A percentile compares a stretch with the other conserved stretches of the same genome.
These are phyloP conservation scores for Epichloe typhina DNA, from an alignment of 2,329 filamentous ascomycete genomes.

Conservation along the genomic window DNA sequence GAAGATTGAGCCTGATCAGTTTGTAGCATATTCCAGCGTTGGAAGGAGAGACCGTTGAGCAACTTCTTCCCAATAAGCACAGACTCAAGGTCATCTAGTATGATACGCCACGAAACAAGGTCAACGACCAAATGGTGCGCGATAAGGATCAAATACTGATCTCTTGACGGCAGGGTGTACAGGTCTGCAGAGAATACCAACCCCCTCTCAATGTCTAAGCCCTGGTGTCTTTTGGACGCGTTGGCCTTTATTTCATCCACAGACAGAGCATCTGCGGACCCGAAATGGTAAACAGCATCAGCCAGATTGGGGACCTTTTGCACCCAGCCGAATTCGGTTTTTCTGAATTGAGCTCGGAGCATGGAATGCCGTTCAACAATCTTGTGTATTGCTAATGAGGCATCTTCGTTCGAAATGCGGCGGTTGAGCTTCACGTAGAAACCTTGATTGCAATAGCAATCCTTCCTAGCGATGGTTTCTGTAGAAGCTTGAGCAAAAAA, in stretches of 20 bases:
- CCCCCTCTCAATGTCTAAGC: constrained; percentile 3
- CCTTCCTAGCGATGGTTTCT: not conserved
- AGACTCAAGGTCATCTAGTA: constrained; percentile 30
- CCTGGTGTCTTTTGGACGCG: not conserved
- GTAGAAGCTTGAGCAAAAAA: constrained; percentile 2
- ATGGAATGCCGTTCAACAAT: constrained; percentile 6
- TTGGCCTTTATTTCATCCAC: not conserved
- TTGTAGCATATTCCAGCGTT: constrained; percentile 23
- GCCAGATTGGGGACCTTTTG: not conserved
- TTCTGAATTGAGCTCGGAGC: constrained; percentile 6
- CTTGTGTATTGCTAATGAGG: not conserved
- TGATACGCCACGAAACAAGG: constrained; percentile 31
- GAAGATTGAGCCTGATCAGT: constrained; percentile 13
- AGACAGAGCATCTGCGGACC: not conserved
- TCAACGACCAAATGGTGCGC: constrained; percentile 29
- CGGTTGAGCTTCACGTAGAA: constrained; percentile 2
- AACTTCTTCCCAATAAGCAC: constrained; percentile 15
- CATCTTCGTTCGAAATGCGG: not conserved
- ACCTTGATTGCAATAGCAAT: constrained; percentile 2
- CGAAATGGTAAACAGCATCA: constrained; percentile 2
- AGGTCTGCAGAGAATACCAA: constrained; percentile 7
- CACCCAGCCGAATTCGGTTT: not conserved
- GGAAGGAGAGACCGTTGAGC: constrained; percentile 16
- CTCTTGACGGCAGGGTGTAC: not conserved
- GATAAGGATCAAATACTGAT: constrained; percentile 18